Conservation (phyloP, 306 rosid genomes). For the Crotalaria pallida region DNA sequence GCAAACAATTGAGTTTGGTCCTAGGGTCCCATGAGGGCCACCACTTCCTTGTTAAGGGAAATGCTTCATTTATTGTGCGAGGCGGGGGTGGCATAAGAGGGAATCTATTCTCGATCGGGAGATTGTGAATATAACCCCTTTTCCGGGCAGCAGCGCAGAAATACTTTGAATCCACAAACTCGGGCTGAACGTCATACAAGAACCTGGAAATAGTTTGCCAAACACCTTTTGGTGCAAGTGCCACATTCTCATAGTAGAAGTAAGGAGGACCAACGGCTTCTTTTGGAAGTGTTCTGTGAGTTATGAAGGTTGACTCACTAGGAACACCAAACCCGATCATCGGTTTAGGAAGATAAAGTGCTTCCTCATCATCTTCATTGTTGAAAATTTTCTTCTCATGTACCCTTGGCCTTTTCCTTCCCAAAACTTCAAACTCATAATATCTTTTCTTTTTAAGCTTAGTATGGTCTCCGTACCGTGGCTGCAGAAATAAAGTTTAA, state of each 20-base stretch:
- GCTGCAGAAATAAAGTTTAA: slow-evolving; percentile 46
- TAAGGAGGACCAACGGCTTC: slow-evolving; percentile 77
- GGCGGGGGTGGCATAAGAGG: slow-evolving; percentile 86
- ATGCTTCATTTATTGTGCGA: slow-evolving; percentile 58
- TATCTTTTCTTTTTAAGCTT: slow-evolving; percentile 51
- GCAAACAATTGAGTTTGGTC: slow-evolving; percentile 72
- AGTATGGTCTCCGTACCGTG: slow-evolving; percentile 22
- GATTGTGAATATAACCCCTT: slow-evolving; percentile 91
- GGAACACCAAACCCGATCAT: slow-evolving; percentile 94
- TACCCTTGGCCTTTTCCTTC: slow-evolving; percentile 44
- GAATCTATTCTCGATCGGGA: slow-evolving; percentile 62
- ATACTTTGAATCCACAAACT: slow-evolving; percentile 83
- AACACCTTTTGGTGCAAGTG: slow-evolving; percentile 89
- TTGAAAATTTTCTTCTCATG: slow-evolving; percentile 24
- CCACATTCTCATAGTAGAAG: slow-evolving; percentile 94
- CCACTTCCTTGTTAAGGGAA: slow-evolving; percentile 84
- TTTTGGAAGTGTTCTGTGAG: slow-evolving; percentile 52
- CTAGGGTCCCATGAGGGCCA: slow-evolving; percentile 95
- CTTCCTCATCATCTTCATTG: slow-evolving; percentile 63
- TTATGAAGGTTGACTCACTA: slow-evolving; percentile 27
- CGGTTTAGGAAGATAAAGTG: slow-evolving; percentile 65
- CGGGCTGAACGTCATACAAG: slow-evolving; percentile 74
- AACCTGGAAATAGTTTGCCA: slow-evolving; percentile 86
- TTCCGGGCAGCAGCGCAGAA: slow-evolving; percentile 93
- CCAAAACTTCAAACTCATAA: slow-evolving; percentile 44